Percentiles rank a stretch among this genome's conserved stretches.
Conservation (phyloP, 2,329 filamentous ascomycete species). For the Neofusicoccum umdonicola region DNA sequence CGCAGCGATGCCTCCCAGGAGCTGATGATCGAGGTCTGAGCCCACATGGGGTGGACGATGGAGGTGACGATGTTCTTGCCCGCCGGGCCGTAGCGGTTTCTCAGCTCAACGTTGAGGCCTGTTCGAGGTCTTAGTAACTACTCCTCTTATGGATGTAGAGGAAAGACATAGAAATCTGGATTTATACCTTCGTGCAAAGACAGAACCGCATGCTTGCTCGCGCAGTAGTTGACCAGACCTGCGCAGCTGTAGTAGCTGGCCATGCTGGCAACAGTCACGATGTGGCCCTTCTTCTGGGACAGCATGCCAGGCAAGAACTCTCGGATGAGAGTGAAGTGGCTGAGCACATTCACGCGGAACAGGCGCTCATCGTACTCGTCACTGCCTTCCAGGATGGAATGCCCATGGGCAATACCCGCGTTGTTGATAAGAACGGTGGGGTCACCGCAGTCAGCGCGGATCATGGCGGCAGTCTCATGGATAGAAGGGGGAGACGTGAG, state of each 20-base stretch:
- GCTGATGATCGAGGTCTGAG: constrained; percentile 27
- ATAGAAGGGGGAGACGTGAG: constrained; percentile 24
- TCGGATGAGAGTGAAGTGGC: constrained; percentile 29
- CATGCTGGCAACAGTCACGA: constrained; percentile 31
- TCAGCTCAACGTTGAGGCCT: constrained; percentile 29
- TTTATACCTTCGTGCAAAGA: constrained; percentile 28
- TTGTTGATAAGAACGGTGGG: constrained; percentile 34
- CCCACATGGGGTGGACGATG: constrained; percentile 29
- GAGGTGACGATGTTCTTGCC: constrained; percentile 30
- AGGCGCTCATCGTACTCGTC: constrained; percentile 28
- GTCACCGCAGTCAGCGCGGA: constrained; percentile 25
- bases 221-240: constrained; percentile 29
- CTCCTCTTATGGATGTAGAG: not conserved
- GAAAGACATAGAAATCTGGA: not conserved
- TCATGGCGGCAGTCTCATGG: constrained; percentile 23
- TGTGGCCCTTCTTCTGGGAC: constrained; percentile 29
- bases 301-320: constrained; percentile 34
- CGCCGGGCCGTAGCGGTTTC: constrained; percentile 24
- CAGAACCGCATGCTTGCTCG: constrained; percentile 29
- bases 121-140: not conserved
- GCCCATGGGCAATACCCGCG: constrained; percentile 25
- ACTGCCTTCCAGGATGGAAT: constrained; percentile 21
- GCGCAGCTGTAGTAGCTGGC: constrained; percentile 27
- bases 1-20: constrained; percentile 21
- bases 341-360: constrained; percentile 31